Conservation (phyloP, 2,329 filamentous ascomycete genomes). For the Diaporthe sp. region DNA sequence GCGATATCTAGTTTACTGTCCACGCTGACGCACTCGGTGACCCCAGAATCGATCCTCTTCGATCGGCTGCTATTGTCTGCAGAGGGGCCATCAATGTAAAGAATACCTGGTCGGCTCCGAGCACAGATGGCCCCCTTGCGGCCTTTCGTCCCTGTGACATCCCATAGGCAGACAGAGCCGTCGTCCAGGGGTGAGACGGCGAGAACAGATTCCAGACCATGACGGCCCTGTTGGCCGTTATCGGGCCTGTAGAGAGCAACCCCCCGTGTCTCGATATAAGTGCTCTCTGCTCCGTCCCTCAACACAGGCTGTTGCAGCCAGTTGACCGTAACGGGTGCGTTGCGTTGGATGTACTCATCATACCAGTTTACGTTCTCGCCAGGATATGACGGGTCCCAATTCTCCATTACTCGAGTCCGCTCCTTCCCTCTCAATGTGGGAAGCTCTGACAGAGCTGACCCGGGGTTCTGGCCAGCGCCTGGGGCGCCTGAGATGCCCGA, state of each 20-base stretch:
- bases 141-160: constrained; percentile 71
- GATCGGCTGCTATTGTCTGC: constrained; percentile 62
- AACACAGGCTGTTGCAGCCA: constrained; percentile 80
- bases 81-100: constrained; percentile 70
- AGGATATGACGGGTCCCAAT: constrained; percentile 86
- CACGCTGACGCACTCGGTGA: constrained; percentile 87
- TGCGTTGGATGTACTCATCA: constrained; percentile 86
- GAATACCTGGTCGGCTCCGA: constrained; percentile 75
- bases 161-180: constrained; percentile 90
- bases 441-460: not conserved
- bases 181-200: constrained; percentile 87
- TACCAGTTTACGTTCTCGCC: constrained; percentile 86
- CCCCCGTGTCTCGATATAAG: constrained; percentile 78
- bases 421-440: constrained; percentile 52
- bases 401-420: constrained; percentile 73
- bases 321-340: constrained; percentile 79
- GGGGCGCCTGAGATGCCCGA: not conserved
- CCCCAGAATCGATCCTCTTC: constrained; percentile 78
- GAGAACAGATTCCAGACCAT: constrained; percentile 59
- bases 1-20: constrained; percentile 77
- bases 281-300: constrained; percentile 56
- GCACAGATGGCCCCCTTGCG: constrained; percentile 75
- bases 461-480: not conserved
- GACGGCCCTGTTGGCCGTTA: constrained; percentile 64
- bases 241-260: constrained; percentile 75